These are phyloP conservation scores for Fusarium sp. DNA, from an alignment of 2,329 filamentous ascomycete genomes.

Conservation along the genomic window DNA sequence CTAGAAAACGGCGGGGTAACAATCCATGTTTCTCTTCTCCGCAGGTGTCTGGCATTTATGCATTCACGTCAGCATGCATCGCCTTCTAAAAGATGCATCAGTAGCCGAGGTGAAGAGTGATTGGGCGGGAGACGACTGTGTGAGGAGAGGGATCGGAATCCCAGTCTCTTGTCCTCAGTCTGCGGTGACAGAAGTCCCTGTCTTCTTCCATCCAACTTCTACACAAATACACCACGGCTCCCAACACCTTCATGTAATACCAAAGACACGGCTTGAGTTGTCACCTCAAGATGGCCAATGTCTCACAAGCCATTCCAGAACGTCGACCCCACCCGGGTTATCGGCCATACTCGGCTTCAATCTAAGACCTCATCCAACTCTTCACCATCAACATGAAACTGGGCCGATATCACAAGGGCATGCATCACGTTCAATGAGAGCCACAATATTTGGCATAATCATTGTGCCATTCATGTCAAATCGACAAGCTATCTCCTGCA, in stretches of 20 bases:
- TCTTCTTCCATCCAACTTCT: no score
- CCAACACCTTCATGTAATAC: no score
- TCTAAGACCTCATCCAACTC: background rate
- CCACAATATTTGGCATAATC: slow-evolving; percentile 8
- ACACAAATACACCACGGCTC: no score
- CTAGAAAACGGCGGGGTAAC: background rate
- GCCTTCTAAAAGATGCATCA: slow-evolving; percentile 4
- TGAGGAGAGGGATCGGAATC: background rate
- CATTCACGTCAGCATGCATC: slow-evolving; percentile 14
- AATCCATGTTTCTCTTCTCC: background rate
- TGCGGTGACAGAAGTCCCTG: no score
- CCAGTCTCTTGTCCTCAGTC: background rate
- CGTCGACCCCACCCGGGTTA: background rate
- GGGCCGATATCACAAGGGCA: slow-evolving; percentile 7
- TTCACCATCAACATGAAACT: background rate
- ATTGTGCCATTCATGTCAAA: slow-evolving; percentile 44
- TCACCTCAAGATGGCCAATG: background rate
- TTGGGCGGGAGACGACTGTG: background rate
- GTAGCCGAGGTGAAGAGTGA: background rate
- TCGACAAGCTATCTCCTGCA: slow-evolving; percentile 31
- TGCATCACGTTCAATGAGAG: background rate
- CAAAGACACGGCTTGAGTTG: background rate
- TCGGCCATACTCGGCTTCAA: slow-evolving; percentile 1
- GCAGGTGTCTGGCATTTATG: background rate
- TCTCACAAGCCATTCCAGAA: slow-evolving; percentile 11